Base-by-base conservation (phyloP, 495 filamentous ascomycete species). In the Darksidea phi region DNA sequence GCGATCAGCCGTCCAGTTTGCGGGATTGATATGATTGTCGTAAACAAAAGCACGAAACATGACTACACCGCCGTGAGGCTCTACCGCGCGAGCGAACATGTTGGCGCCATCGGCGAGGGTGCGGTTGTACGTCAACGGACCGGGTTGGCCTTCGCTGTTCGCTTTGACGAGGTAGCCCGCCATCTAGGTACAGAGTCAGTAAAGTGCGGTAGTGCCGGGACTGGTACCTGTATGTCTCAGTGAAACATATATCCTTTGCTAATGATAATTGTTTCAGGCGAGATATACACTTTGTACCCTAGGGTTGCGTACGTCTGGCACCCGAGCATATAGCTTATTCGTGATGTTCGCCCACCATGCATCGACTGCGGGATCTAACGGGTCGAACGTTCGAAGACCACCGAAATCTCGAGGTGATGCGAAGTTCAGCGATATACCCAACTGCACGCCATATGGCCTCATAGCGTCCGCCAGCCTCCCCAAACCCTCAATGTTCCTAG, bases 11-110 rank as follows among this genome's bases (percentile, higher is more conserved):
- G 77, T 85, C 85, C 85, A 88, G 61, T 80, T 74, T 0, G 73
- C 71, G 64, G 86, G 77, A 62, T 83, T 77, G 28, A 82, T 74
- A 49, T 79, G 73, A 71, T 90, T 78, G 71, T 67, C 64, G 45
- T 90, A 90, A 5, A 90, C 86, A 59, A 90, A 90, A 6, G 86
- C 85, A 3, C 87, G 82, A 76, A 85, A 90, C 79, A 90, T 83
- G 48, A 88, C 77, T 48, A 88, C 75, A 36, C 86, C 87, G n/a
- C 82, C 83, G 63, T 88, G 72, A 0, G 81, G 83, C 57, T 84
- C 70, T 0, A 84, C 67, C 0, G 84, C 78, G 43, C 73, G 77
- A 8, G 85, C 87, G 60, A 90, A 88, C 41, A 90, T 68, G 63
- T 90, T 90, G 15, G 86, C 87, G 7, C 84, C 87, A 24, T 89